phyloP scores from a whole-genome alignment of 176 grass and related monocot genomes.

The Hsuehochloa calcarea region DNA sequence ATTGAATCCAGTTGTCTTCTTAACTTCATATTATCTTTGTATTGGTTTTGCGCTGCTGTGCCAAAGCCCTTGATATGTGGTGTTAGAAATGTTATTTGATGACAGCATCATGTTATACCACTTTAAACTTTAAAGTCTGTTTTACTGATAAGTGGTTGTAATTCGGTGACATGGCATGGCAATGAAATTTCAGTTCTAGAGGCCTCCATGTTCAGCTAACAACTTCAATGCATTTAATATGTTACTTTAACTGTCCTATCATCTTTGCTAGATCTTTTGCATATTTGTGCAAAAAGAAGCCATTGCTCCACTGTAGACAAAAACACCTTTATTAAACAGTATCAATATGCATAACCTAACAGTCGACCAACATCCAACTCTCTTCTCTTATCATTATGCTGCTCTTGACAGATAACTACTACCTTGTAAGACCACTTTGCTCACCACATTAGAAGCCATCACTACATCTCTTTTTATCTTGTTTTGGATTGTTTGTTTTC shows the following conservation, averaged over 20 bases:
- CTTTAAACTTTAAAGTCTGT: not conserved
- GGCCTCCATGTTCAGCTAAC: not conserved
- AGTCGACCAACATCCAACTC: not conserved
- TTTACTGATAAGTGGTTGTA: not conserved
- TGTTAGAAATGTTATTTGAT: not conserved
- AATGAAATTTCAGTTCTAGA: slow-evolving; percentile 25
- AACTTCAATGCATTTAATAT: slow-evolving; percentile 12
- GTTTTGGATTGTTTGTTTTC: slow-evolving; percentile 3
- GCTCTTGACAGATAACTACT: slow-evolving; percentile 12
- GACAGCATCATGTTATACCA: not conserved
- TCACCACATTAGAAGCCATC: slow-evolving; percentile 9
- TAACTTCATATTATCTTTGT: slow-evolving; percentile 15
- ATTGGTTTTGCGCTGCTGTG: slow-evolving; percentile 5
- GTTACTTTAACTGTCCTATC: not conserved
- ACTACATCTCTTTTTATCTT: not conserved
- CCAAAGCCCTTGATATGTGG: slow-evolving; percentile 12
- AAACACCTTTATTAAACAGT: not conserved
- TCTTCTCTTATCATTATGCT: not conserved
- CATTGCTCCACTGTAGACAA: not conserved
- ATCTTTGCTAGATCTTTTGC: not conserved
- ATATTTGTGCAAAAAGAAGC: not conserved
- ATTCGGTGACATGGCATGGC: not conserved
- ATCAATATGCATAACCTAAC: not conserved
- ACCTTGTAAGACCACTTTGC: not conserved
- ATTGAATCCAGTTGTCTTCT: slow-evolving; percentile 13